Conservation (phyloP, 441 rosid species). For the Capsella rubella region DNA sequence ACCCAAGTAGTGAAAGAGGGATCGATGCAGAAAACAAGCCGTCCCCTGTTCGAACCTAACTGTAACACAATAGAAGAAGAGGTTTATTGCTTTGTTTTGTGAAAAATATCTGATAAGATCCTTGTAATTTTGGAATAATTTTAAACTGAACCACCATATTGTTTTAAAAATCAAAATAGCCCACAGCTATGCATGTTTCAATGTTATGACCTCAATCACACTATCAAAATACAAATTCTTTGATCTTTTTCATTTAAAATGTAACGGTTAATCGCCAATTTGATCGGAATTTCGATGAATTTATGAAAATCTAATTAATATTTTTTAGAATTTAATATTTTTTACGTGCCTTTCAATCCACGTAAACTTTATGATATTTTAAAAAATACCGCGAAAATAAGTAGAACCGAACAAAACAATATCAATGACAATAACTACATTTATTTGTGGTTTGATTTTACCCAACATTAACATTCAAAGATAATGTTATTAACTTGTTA, state of each 20-base stretch:
- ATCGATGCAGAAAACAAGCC: slow-evolving; percentile 18
- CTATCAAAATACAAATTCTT: neutral
- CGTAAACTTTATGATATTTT: neutral
- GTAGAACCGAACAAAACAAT: too few species aligned
- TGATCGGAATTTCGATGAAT: neutral
- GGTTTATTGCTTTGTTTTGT: slow-evolving; percentile 15
- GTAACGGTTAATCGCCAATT: neutral
- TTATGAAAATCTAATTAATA: neutral
- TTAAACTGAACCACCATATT: neutral
- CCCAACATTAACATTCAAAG: neutral
- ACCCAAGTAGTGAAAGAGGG: slow-evolving; percentile 19
- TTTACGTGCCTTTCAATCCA: neutral
- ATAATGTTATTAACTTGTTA: neutral
- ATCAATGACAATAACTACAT: too few species aligned
- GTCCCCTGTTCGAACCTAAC: slow-evolving; percentile 14
- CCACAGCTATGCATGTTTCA: neutral
- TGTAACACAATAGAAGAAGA: neutral
- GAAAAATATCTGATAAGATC: neutral
- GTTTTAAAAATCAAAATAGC: neutral
- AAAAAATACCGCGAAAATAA: too few species aligned
- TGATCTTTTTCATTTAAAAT: too few species aligned
- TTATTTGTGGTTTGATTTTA: too few species aligned
- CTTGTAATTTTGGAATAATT: neutral
- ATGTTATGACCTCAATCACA: neutral
- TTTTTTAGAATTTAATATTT: neutral